Evolutionary conservation across 2,329 filamentous ascomycete genomes (phyloP).

Genomic region (Raffaelea ambrosiae): DNA sequence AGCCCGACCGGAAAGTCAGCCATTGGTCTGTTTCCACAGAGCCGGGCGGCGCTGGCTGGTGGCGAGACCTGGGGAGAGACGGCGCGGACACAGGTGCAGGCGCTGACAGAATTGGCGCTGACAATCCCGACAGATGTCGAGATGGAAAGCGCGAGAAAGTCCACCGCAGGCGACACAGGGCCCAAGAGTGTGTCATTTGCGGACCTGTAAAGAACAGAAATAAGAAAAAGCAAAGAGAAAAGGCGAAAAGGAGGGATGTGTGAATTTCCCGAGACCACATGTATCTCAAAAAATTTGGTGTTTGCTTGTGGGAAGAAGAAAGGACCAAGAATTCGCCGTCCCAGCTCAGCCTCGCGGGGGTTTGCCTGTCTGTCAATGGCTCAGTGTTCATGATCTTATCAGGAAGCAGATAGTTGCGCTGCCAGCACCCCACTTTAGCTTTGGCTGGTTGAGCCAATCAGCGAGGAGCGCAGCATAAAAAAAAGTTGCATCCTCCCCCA

Average conservation of each 20-base stretch:
- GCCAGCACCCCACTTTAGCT: conserved; percentile 2
- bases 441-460: neutral
- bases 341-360: too few species aligned
- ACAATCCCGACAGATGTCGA: conserved; percentile 5
- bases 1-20: conserved; percentile 12
- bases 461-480: neutral
- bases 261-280: too few species aligned
- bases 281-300: too few species aligned
- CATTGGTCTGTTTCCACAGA: conserved; percentile 11
- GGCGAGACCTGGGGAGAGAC: conserved; percentile 13
- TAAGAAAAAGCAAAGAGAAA: too few species aligned
- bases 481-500: neutral
- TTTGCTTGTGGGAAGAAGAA: too few species aligned
- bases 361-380: too few species aligned
- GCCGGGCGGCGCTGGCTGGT: conserved; percentile 5
- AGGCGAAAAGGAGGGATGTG: too few species aligned
- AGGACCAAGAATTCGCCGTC: too few species aligned
- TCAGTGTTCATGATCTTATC: too few species aligned
- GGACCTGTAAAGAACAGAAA: neutral
- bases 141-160: neutral
- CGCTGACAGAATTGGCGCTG: conserved; percentile 8
- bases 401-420: neutral
- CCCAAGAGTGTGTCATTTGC: conserved; percentile 7
- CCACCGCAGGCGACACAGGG: too few species aligned
- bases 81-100: conserved; percentile 11